Base-by-base conservation (phyloP, 177 flowering plant genomes). In the Vitis hybrid region DNA sequence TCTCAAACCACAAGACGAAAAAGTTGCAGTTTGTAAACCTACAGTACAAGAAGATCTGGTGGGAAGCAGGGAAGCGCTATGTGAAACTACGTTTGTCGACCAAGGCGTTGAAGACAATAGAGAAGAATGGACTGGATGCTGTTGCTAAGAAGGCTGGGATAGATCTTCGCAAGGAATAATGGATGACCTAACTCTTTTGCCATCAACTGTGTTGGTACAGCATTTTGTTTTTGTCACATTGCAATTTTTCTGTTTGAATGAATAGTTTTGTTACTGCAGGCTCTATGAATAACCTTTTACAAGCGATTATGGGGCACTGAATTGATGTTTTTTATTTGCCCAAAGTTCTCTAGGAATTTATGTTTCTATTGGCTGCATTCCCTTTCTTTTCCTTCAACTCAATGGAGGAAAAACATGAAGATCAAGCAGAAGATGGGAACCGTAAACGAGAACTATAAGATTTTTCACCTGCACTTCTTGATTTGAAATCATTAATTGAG, bases 141-240 rank as follows among this genome's bases (percentile, higher is more conserved):
- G 92, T 93, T 71, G 97, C 98, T 56, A 91, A 93, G 84, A 89
- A 91, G 76, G 99, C 94, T 51, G 97, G 98, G 29, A 89, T 93
- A 22, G 97, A 95, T 86, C 93, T 95, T 49, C 71, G 93, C 65
- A 95, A 93, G 80, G 62, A 78, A 69, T 91, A 72, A 80, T 51
- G 6, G 5, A 51, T 22, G 10, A 18, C 48, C 63, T 10, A 22
- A 6, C 20, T 26, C 8, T 64, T 52, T 31, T 15, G 12, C 71
- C 55, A 50, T 52, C 16, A 4, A 12, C 8, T 60, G 50, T 69
- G 33, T 51, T 66, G 62, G 11, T 15, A 61, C 48, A 45, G 51
- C 9, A 45, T 31, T 53, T 52, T 18, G 5, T 60, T 60, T n/a
- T 16, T 57, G 60, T 18, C 3, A 57, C 22, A 10, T 56, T 57